phyloP scores from a whole-genome alignment of 108 stramenopile species.

The Seminavis robusta region DNA sequence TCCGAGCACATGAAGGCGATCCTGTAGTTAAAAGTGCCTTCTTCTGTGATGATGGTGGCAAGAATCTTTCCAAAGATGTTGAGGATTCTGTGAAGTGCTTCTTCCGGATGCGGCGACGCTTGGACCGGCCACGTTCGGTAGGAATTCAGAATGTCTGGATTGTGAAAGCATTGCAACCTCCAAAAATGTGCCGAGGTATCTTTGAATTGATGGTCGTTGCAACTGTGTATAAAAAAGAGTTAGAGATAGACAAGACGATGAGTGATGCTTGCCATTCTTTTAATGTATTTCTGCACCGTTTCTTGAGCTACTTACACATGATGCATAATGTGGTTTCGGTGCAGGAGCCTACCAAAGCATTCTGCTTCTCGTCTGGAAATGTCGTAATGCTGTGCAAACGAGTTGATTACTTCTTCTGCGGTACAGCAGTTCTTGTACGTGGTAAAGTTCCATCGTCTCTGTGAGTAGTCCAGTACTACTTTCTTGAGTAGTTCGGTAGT shows the following conservation, averaged over 20 bases:
- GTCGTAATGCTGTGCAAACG: background rate
- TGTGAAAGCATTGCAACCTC: slow-evolving; percentile 27
- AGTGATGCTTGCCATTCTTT: too few relatives aligned
- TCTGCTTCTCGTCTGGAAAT: slow-evolving; percentile 15
- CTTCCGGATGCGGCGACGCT: slow-evolving; percentile 18
- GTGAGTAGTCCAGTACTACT: slow-evolving; percentile 17
- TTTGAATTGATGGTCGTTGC: slow-evolving; percentile 21
- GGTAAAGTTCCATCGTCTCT: too few relatives aligned
- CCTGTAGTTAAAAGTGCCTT: slow-evolving; percentile 31
- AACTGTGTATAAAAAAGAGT: too few relatives aligned
- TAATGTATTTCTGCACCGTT: too few relatives aligned
- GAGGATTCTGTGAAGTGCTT: slow-evolving; percentile 16
- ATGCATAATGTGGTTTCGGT: slow-evolving; percentile 1
- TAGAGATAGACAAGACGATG: too few relatives aligned
- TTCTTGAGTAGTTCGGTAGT: slow-evolving; percentile 20
- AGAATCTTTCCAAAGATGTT: slow-evolving; percentile 24
- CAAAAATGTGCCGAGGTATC: slow-evolving; percentile 25
- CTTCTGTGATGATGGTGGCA: slow-evolving; percentile 2
- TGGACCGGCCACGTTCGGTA: slow-evolving; percentile 27
- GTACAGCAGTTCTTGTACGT: slow-evolving; percentile 28
- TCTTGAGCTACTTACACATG: too few relatives aligned
- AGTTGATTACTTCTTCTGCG: slow-evolving; percentile 19
- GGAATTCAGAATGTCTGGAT: slow-evolving; percentile 34
- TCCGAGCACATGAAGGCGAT: slow-evolving; percentile 11
- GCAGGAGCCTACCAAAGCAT: slow-evolving; percentile 21